These are phyloP conservation scores for Trichocladium antarcticum DNA, from an alignment of 495 filamentous ascomycete genomes.

Conservation along the genomic window DNA sequence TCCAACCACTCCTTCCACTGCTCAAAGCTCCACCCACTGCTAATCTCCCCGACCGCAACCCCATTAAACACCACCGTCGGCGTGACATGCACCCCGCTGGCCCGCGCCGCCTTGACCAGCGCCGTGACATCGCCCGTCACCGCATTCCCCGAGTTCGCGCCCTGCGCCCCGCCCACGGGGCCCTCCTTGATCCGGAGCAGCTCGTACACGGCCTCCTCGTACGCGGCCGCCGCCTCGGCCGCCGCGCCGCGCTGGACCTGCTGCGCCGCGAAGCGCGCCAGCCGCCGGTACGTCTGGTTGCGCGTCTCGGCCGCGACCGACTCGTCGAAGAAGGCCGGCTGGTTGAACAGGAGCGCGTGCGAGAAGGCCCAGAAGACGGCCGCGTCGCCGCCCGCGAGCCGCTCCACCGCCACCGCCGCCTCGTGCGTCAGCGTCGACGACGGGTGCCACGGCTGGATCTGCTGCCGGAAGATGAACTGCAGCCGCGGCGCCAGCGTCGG, in stretches of 20 bases:
- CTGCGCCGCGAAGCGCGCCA: constrained; percentile 53
- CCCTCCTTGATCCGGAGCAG: constrained; percentile 54
- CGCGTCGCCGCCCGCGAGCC: constrained; percentile 50
- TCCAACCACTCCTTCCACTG: constrained; percentile 81
- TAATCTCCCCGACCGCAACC: constrained; percentile 65
- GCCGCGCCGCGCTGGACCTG: constrained; percentile 46
- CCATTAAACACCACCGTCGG: constrained; percentile 86
- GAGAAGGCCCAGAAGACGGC: constrained; percentile 69
- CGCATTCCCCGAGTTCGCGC: constrained; percentile 63
- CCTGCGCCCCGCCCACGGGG: no score
- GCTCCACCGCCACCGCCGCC: constrained; percentile 67
- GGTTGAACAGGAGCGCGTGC: constrained; percentile 55
- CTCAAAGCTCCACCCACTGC: constrained; percentile 60
- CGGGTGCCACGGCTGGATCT: constrained; percentile 94
- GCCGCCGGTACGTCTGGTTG: constrained; percentile 71
- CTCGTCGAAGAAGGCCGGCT: constrained; percentile 70
- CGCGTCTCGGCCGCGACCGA: constrained; percentile 68
- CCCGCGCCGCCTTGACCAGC: constrained; percentile 66
- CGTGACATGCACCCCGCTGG: constrained; percentile 78
- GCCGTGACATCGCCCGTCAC: constrained; percentile 82
- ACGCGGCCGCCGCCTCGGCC: constrained; percentile 32
- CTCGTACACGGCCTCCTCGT: constrained; percentile 51
- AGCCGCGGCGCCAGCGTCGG: no score
- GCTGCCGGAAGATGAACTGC: constrained; percentile 72
- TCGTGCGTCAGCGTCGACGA: constrained; percentile 81